Evolutionary conservation across 306 rosid genomes (phyloP).

Genomic region (Dryas alaskensis): DNA sequence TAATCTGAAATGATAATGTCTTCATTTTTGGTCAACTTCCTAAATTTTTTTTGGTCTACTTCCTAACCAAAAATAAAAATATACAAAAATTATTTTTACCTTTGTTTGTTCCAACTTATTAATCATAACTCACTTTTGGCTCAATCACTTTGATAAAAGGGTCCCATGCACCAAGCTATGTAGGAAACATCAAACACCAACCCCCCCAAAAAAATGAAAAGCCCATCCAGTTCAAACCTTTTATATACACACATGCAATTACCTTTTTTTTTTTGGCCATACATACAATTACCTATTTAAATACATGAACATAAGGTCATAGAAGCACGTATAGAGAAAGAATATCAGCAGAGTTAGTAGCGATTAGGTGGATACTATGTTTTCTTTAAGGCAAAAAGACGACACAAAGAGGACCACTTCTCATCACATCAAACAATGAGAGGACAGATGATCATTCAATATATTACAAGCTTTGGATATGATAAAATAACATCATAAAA

Average conservation of each 20-base stretch:
- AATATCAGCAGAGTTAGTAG: background rate
- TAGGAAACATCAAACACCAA: background rate
- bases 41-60: background rate
- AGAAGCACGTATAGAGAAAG: background rate
- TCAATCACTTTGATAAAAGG: background rate
- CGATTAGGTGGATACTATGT: background rate
- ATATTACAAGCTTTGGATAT: background rate
- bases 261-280: no score
- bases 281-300: background rate
- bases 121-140: conserved; percentile 2
- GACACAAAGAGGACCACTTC: background rate
- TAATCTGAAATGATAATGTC: background rate
- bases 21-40: background rate
- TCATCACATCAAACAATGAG: background rate
- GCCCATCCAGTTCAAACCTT: background rate
- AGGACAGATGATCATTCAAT: background rate
- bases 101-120: background rate
- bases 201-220: background rate
- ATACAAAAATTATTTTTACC: background rate
- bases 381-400: background rate
- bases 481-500: background rate
- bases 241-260: background rate
- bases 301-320: background rate
- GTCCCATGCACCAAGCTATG: no score
- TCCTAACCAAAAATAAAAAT: background rate